These are phyloP conservation scores for Urtica urens DNA, from an alignment of 306 rosid genomes.

Conservation along the genomic window DNA sequence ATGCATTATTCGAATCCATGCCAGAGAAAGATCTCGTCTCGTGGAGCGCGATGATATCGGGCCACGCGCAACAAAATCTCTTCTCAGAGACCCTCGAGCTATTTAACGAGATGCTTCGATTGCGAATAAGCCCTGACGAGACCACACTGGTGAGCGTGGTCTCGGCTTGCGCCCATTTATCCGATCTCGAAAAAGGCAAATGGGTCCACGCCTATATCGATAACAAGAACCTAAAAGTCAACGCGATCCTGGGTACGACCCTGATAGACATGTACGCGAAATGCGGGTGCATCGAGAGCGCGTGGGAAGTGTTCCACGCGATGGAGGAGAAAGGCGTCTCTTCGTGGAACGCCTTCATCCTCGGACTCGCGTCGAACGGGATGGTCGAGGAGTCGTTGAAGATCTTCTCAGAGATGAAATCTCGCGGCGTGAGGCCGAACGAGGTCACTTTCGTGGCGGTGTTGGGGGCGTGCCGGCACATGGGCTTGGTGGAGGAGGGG, in stretches of 20 bases:
- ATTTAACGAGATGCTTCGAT: constrained; percentile 59
- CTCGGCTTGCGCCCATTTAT: constrained; percentile 61
- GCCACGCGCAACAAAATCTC: constrained; percentile 46
- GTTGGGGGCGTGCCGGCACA: constrained; percentile 80
- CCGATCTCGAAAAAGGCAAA: constrained; percentile 61
- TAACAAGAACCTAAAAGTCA: constrained; percentile 25
- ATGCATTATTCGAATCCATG: constrained; percentile 54
- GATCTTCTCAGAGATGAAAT: constrained; percentile 48
- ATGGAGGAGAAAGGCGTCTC: constrained; percentile 57
- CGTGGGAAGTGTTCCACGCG: constrained; percentile 43
- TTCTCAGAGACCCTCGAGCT: constrained; percentile 55
- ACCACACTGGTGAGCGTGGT: constrained; percentile 58
- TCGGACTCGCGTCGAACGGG: constrained; percentile 74
- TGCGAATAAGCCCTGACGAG: constrained; percentile 50
- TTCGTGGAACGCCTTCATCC: constrained; percentile 78
- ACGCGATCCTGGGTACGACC: constrained; percentile 30
- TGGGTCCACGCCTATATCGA: constrained; percentile 69
- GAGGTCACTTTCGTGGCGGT: constrained; percentile 81
- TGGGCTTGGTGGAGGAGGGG: constrained; percentile 77
- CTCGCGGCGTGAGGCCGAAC: constrained; percentile 38
- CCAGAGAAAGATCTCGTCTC: constrained; percentile 56
- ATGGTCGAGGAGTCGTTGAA: constrained; percentile 47
- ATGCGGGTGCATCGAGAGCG: constrained; percentile 63
- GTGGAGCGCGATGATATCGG: constrained; percentile 80
- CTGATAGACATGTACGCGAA: constrained; percentile 53